Evolutionary conservation across 176 grass and related monocot genomes (phyloP).

Genomic region (Otatea glauca): DNA sequence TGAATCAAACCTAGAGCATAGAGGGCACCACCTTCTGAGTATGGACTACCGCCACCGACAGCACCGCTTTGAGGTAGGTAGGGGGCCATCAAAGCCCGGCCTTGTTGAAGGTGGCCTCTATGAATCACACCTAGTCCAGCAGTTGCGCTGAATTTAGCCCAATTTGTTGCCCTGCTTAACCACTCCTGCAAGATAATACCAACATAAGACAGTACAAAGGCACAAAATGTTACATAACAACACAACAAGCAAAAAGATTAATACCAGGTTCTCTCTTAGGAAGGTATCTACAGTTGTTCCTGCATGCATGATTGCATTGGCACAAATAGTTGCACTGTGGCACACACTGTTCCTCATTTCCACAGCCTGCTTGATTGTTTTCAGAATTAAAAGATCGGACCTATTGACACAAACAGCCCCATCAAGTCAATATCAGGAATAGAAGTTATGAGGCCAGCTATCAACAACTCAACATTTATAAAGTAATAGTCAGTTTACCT

Average conservation of each 20-base stretch:
- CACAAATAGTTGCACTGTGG: slow-evolving; percentile 97
- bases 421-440: slow-evolving; percentile 34
- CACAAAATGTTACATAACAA: slow-evolving; percentile 29
- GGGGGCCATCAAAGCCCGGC: slow-evolving; percentile 96
- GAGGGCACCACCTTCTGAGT: slow-evolving; percentile 98
- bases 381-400: slow-evolving; percentile 96
- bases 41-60: slow-evolving; percentile 93
- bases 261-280: slow-evolving; percentile 97
- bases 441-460: slow-evolving; percentile 4
- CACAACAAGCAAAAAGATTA: slow-evolving; percentile 18
- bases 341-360: slow-evolving; percentile 99
- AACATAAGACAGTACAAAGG: slow-evolving; percentile 20
- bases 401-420: slow-evolving; percentile 55
- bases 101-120: slow-evolving; percentile 97
- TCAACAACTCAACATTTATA: slow-evolving; percentile 11
- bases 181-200: slow-evolving; percentile 69
- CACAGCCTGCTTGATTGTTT: slow-evolving; percentile 98
- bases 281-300: slow-evolving; percentile 99
- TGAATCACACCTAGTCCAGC: slow-evolving; percentile 97
- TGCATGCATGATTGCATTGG: slow-evolving; percentile 99
- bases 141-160: slow-evolving; percentile 98
- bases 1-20: slow-evolving; percentile 98
- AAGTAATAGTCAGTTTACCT: slow-evolving; percentile 54
- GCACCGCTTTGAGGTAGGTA: slow-evolving; percentile 96
- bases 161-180: slow-evolving; percentile 98